These are phyloP conservation scores for Neopestalotiopsis rosae DNA, from an alignment of 2,329 filamentous ascomycete genomes.

Conservation along the genomic window DNA sequence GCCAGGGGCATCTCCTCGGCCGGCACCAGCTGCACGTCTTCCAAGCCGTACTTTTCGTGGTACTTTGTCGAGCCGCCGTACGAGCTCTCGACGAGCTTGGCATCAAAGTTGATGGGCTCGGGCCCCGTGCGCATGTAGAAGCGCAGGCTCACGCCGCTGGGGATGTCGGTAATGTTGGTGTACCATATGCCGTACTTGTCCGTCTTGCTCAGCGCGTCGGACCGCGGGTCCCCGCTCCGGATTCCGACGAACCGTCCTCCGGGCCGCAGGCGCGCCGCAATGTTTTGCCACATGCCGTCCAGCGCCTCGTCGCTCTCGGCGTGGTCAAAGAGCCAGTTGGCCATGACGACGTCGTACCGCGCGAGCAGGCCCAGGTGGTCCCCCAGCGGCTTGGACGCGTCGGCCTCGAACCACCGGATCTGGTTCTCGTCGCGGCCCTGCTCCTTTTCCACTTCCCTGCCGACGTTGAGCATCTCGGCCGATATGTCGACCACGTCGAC, in stretches of 20 bases:
- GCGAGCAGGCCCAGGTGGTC: conserved; percentile 22
- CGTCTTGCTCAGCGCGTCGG: conserved; percentile 18
- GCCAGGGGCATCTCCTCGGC: conserved; percentile 27
- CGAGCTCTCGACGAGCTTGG: conserved; percentile 26
- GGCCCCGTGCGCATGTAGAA: conserved; percentile 20
- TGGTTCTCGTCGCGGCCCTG: neutral
- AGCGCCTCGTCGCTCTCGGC: conserved; percentile 29
- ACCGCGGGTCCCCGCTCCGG: conserved; percentile 24
- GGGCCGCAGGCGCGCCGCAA: conserved; percentile 30
- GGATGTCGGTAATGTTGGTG: conserved; percentile 25
- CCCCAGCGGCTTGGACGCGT: conserved; percentile 29
- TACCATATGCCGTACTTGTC: conserved; percentile 26
- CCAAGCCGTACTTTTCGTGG: conserved; percentile 28
- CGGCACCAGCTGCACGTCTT: conserved; percentile 27
- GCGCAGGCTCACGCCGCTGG: conserved; percentile 27
- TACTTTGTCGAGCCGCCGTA: conserved; percentile 29
- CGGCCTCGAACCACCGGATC: conserved; percentile 33
- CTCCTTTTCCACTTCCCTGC: conserved; percentile 19
- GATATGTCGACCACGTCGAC: conserved; percentile 35
- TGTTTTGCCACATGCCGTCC: conserved; percentile 36
- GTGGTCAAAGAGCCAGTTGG: conserved; percentile 39
- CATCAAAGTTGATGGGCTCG: conserved; percentile 24
- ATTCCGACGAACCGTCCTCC: conserved; percentile 34
- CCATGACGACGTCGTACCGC: conserved; percentile 39
- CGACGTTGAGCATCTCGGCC: conserved; percentile 20